Base-by-base conservation (phyloP, 306 rosid genomes). In the Cucurbita moschata region DNA sequence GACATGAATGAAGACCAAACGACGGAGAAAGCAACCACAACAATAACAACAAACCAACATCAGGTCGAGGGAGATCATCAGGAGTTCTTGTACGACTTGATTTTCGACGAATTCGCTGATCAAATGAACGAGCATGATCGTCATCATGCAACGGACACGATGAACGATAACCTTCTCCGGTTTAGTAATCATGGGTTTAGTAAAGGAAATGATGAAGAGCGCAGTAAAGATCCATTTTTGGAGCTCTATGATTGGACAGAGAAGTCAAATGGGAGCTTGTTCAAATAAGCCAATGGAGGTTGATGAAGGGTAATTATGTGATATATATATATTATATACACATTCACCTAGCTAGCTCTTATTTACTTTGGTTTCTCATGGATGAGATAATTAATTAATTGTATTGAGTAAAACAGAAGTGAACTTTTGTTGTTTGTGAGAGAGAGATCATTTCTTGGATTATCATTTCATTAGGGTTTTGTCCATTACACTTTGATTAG, bases 51-150 rank as follows among this genome's bases (percentile, higher is more conserved):
- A 81, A 75, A 59, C 59, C 56, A 82, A 86, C 30, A 88, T 83
- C 47, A 38, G 73, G 91, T 86, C 73, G 91, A 91, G 76, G 76
- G 78, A 74, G 88, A 84, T 69, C 86, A 80, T 44, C 72, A 75
- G 7, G 90, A 86, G 78, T 83, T 78, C 73, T 82, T 75, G 43
- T 43, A 82, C 42, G 86, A 82, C 54, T 85, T 92, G 50, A 72
- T 90, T 77, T 92, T 92, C 71, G 88, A 92, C 3, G 98, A 84
- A 8, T 86, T 92, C 72, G 91, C 79, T 10, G 92, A 89, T 35
- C 67, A 61, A 78, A 81, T 92, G 55, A 83, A 83, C 71, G 91
- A 85, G 76, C 92, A 84, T 78, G 35, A 64, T 1, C 14, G 4
- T 61, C 44, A 38, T 62, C 23, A 38, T 62, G 5, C 21, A 18